Percentiles rank a stretch among this genome's conserved stretches.
Conservation (phyloP, 768 basidiomycete genomes). For the Hericium alpestre region DNA sequence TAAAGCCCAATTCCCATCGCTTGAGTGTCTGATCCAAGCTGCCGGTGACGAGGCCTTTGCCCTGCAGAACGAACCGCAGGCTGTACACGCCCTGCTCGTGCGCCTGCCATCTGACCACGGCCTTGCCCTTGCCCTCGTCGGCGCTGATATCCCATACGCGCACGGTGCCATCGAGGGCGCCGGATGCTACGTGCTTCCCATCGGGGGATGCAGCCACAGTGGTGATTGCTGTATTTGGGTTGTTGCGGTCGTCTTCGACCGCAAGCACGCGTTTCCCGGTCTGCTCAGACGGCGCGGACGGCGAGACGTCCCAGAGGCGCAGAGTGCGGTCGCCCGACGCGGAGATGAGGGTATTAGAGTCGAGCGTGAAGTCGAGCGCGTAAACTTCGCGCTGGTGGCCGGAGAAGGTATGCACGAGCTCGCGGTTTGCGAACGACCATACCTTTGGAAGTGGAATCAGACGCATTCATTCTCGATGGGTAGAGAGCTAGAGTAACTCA, state of each 20-base stretch:
- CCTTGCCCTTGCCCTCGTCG: slow-evolving; percentile 16
- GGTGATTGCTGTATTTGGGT: neutral
- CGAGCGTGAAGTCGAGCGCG: neutral
- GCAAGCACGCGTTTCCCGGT: neutral
- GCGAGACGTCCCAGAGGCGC: neutral
- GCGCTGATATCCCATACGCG: slow-evolving; percentile 41
- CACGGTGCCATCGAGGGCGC: slow-evolving; percentile 40
- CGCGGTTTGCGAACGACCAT: neutral
- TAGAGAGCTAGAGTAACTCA: slow-evolving; percentile 8
- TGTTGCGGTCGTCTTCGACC: neutral
- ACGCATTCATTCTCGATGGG: no score
- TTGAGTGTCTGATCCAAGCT: slow-evolving; percentile 35
- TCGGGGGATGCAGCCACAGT: neutral
- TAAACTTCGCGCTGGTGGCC: neutral
- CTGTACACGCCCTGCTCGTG: slow-evolving; percentile 38
- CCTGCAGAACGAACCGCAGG: slow-evolving; percentile 33
- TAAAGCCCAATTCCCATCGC: slow-evolving; percentile 32
- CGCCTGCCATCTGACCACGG: slow-evolving; percentile 29
- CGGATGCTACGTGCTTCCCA: slow-evolving; percentile 39
- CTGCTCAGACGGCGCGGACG: neutral
- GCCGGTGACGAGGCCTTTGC: slow-evolving; percentile 28
- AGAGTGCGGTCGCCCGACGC: slow-evolving; percentile 1
- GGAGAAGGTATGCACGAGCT: neutral
- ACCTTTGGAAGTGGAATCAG: neutral
- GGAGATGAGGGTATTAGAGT: neutral